Base-by-base conservation (phyloP, 169 alveolate genomes). In the Plasmodium berghei region DNA sequence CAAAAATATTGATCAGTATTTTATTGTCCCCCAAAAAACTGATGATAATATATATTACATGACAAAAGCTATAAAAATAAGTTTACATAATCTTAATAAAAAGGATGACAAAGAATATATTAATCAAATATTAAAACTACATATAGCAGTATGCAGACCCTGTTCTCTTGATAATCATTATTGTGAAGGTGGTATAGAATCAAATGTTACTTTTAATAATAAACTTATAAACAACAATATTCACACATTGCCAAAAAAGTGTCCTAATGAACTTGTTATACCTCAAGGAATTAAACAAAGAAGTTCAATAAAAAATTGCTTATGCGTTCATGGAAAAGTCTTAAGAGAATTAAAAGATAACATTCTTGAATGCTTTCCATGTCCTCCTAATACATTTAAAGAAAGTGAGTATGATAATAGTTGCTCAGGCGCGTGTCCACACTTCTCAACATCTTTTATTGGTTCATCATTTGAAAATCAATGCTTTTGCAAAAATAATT, bases 401-500 rank as follows among this genome's bases (percentile, higher is more conserved):
- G 95, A 89, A 64, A 77, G 48, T 9, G 90, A 88, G 73, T 87
- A 89, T 61, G 93, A 91, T 28, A 86, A 90, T 46, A 73, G 91
- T 54, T 94, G 96, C 56, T 75, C 92, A 12, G 96, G 94, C 24
- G 90, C 73, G 16, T 94, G 96, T 58, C 92, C 90, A n/a, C 93
- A 72, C n/a, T 94, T 83, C 69, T 87, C 95, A 20, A 90, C 92
- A 58, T 73, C 95, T 0, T 90, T 92, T 66, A 89, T 92, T 2
- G 96, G 96, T 8, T 92, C 96, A 20, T 62, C 93, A 26, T 77
- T 92, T 52, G 70, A 73, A 62, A 88, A 89, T 24, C 94, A 94
- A 12, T 94, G 96, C 70, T 94, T 94, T 87, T 94, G 96, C 71
- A 88, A 90, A 45, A 92, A 93, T 45, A 93, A 93, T 48, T 90